Base-by-base conservation (phyloP, 345 rosid genomes). In the Populus ilicifolia region DNA sequence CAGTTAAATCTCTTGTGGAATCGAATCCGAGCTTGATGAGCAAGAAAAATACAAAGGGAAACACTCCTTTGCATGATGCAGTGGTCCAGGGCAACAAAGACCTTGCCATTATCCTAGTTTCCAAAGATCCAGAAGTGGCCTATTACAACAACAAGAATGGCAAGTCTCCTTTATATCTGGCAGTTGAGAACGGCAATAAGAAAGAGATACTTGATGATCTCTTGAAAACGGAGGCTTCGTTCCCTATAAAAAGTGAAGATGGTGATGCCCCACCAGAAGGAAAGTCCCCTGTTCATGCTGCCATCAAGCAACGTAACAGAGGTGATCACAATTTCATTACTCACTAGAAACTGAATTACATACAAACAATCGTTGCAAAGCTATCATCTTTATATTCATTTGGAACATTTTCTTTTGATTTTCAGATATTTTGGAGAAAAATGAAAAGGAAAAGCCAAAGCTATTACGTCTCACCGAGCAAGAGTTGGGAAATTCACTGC, bases 401-500 rank as follows among this genome's bases (percentile, higher is more conserved):
- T 27, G 29, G 1, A 54, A 25, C 18, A n/a, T n/a, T n/a, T n/a
- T n/a, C n/a, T n/a, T 20, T 11, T 17, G 25, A 62, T 30, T 29
- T 70, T 35, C 78, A 76, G 85, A 68, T 36, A 72, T 78, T 5
- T 30, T 84, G 2, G 33, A 59, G 48, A 27, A 38, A 39, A 50
- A 80, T 21, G 0, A 46, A 41, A 43, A 62, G 25, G 36, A 64
- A 8, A 71, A 75, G 52, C 56, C 75, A 75, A 69, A 69, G 33
- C 56, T 80, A 46, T 70, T 78, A 7, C 46, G 3, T 9, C 0
- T 69, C 9, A 69, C 23, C 56, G 82, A 85, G 39, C 74, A 68
- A 73, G 27, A 78, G 59, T 77, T 77, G 65, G 17, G 43, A 14
- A 69, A 20, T 11, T n/a, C 62, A 23, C 63, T 80, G n/a, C 83